A percentile compares a stretch with the other conserved stretches of the same genome.
Evolutionary conservation across 306 rosid species (phyloP).

Genomic region (Rosa persica): DNA sequence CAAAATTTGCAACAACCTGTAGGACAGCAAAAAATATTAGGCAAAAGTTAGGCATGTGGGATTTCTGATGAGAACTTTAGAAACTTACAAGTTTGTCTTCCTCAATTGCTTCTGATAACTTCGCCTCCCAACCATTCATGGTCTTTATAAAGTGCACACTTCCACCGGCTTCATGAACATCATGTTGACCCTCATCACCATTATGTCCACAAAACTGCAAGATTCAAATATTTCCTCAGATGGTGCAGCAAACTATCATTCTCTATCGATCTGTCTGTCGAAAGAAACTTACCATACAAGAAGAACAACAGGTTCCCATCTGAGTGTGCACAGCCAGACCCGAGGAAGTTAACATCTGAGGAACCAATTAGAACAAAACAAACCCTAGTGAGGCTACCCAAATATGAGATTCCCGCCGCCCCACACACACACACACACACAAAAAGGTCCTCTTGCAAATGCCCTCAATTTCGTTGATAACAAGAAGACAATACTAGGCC

Average conservation of each 20-base stretch:
- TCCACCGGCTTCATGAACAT: constrained; percentile 45
- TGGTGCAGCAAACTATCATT: constrained; percentile 13
- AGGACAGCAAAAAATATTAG: neutral
- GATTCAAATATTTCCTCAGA: constrained; percentile 13
- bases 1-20: constrained; percentile 80
- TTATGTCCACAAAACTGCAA: constrained; percentile 16
- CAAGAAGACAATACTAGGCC: neutral
- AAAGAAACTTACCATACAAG: constrained; percentile 51
- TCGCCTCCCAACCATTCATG: constrained; percentile 67
- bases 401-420: too few relatives aligned
- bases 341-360: constrained; percentile 9
- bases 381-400: neutral
- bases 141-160: constrained; percentile 66
- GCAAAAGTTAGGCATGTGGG: neutral
- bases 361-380: neutral
- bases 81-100: constrained; percentile 72
- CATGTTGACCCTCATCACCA: constrained; percentile 21
- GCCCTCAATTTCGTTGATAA: neutral
- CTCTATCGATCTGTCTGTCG: neutral
- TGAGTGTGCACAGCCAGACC: constrained; percentile 19
- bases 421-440: too few relatives aligned
- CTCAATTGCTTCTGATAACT: constrained; percentile 64
- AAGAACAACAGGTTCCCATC: constrained; percentile 66
- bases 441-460: neutral
- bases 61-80: neutral